Base-by-base conservation (phyloP, 768 basidiomycete genomes). In the Phanerodontia chrysosporium region DNA sequence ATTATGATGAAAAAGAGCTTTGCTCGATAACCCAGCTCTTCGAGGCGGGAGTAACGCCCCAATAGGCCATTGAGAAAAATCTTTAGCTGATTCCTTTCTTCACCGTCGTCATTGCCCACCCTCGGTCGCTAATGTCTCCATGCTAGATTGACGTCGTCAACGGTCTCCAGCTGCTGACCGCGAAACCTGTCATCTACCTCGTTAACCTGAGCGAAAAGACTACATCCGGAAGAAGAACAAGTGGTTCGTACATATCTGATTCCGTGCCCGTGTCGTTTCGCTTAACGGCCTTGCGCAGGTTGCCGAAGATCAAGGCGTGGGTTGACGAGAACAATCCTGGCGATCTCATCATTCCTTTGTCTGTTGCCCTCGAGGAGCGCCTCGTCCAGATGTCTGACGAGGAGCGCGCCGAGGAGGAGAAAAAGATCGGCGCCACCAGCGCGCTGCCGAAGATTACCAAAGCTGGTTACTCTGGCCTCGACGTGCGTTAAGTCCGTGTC, bases 181-280 rank as follows among this genome's bases (percentile, higher is more conserved):
- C 97, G 55, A 98, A 98, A 72, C 92, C 96, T 32, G 92, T 98
- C 61, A 97, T 90, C 52, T 99, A 99, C 77, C 89, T 99, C 51
- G 95, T 98, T 76, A 99, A 99, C 76, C 78, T 99, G 49, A 93
- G 90, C 59, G 95, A 98, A 74, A 83, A 84, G 97, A 99, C 72
- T 99, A 91, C 67, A 75, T 92, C 60, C 87, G 97, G 63, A 98
- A 98, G 76, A 98, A 98, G 85, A 98, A 98, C 79, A 98, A 98
- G 80, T 98, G 97, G 95, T 89, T 59, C 44, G 69, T 64, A 21
- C 22, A 42, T 35, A 39, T 44, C 29, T 27, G 24, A 49, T 14
- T 29, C 13, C 6, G 25, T 49, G 48, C 48, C 24, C 27, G 28
- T 45, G 44, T 21, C 21, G 18, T 45, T 16, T 22, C 13, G 42